phyloP scores from a whole-genome alignment of 2,329 filamentous ascomycete species.

The Diplodia seriata region DNA sequence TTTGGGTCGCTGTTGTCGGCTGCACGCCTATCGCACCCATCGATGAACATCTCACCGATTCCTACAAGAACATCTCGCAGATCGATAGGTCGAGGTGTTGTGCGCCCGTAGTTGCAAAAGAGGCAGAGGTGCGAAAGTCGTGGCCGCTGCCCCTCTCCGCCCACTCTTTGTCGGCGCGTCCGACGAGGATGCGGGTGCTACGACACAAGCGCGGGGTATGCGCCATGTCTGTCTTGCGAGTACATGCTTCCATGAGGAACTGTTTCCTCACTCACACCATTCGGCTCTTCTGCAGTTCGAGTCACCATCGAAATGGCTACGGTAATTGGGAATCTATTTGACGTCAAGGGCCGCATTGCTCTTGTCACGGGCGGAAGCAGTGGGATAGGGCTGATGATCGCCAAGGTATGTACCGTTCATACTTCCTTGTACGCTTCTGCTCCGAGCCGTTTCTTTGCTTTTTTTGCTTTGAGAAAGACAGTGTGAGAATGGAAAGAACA shows the following conservation, averaged over 20 bases:
- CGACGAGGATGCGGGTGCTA: constrained; percentile 14
- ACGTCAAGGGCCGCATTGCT: constrained; percentile 33
- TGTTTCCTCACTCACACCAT: not conserved
- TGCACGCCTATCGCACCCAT: no score
- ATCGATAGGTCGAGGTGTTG: no score
- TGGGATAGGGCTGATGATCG: constrained; percentile 33
- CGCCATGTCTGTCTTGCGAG: not conserved
- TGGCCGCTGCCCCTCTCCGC: constrained; percentile 16
- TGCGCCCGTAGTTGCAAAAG: no score
- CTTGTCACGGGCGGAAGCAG: constrained; percentile 32
- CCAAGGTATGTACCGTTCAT: constrained; percentile 24
- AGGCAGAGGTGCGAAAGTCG: not conserved
- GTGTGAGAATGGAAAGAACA: no score
- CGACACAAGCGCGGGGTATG: not conserved
- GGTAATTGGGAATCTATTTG: constrained; percentile 26
- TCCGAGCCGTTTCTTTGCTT: not conserved
- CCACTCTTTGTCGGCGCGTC: constrained; percentile 22
- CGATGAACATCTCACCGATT: no score
- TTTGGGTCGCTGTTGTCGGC: no score
- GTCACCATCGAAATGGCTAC: not conserved
- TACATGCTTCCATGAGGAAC: not conserved
- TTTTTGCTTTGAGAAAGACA: not conserved
- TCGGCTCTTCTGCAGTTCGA: not conserved
- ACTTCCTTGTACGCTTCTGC: not conserved
- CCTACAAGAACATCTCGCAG: no score